Base-by-base conservation (phyloP, 2,329 filamentous ascomycete genomes). In the Arthrobotrys iridis region DNA sequence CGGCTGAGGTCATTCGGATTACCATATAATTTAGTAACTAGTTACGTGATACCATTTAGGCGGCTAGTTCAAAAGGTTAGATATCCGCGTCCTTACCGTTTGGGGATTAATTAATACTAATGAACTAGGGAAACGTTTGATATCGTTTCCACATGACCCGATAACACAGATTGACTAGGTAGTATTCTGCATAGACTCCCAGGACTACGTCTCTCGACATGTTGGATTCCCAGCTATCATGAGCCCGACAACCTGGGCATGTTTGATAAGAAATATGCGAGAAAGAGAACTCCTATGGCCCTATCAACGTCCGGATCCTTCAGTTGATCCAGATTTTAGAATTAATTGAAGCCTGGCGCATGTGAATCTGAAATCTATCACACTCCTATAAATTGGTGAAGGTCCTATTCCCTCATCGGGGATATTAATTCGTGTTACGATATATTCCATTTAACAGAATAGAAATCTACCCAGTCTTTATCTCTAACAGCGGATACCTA, bases 11-110 rank as follows among this genome's bases (percentile, higher is more conserved):
- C 37, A 24, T 58, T 65, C 41, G 15, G 10, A 67, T 74, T 74
- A 67, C 68, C 62, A 48, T 24, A 74, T 74, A 37, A 74, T 74
- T 74, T 74, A 46, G 55, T 74, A 74, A 74, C 62, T n/a, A 43
- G 24, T 74, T 74, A 74, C 70, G 70, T 74, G 60, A 74, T 67
- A 22, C 8, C 33, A 13, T 46, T 40, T 20, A 33, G 40, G 20
- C 50, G 18, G n/a, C 4, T 13, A 37, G 8, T 28, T 41, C 15
- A 35, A 28, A 37, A 2, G 20, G 46, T 46, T 18, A 35, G 30
- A 65, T 28, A 65, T 46, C 67, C 20, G 41, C 37, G 37, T 13
- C 41, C 35, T 74, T 59, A 33, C 70, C 70, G 11, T 22, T 62
- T 66, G 33, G 11, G 45, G 70, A 10, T 18, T 41, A 48, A 57